Evolutionary conservation across 768 basidiomycete genomes (phyloP), one percentile per base, ranked within the genome.

Genomic region (Rhodotorula sphaerocarpa): DNA sequence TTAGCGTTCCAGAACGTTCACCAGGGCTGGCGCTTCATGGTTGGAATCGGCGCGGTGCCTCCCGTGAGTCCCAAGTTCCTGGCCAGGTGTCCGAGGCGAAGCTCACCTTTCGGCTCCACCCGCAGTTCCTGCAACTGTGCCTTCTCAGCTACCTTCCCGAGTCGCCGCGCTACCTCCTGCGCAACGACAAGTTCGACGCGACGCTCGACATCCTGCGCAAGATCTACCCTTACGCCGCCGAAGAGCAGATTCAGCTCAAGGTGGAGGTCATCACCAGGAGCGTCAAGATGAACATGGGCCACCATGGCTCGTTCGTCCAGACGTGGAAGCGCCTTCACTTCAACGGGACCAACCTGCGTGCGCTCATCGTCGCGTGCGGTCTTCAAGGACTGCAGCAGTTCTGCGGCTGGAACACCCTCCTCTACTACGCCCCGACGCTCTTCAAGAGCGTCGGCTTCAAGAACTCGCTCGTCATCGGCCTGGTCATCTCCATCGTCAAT

Each of bases 371-470:
- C 20, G 85, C 82, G 15, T 86, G 86, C 71, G 87, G 85, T 47
- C 82, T 89, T 75, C 87, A 89, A 76, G 86, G 85, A 0, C 84
- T 83, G 75, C 88, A 90, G 72, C 88, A 89, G 72, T 79, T 89
- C 0, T 88, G 83, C 64, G 88, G 88, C 31, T 63, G n/a, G 41
- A 57, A 59, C 47, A 34, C 25, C 15, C 28, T 36, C 11, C 27
- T 41, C 20, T 69, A 70, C 70, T 84, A 85, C 71, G 85, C 84
- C 27, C 84, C 87, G 6, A 87, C 86, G 0, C 79, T 89, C 18
- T 89, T 89, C 78, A 81, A 85, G 67, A 79, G 83, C 66, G 85
- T 89, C 52, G 88, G 88, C 0, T 89, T 89, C 76, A 77, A 86
- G 72, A 85, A 90, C 71, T 84, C 88, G 1, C 87, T 86, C 5